Percentiles rank a stretch among this genome's conserved stretches.
Conservation (phyloP, 306 rosid genomes). For the Begonia fuchsioides region DNA sequence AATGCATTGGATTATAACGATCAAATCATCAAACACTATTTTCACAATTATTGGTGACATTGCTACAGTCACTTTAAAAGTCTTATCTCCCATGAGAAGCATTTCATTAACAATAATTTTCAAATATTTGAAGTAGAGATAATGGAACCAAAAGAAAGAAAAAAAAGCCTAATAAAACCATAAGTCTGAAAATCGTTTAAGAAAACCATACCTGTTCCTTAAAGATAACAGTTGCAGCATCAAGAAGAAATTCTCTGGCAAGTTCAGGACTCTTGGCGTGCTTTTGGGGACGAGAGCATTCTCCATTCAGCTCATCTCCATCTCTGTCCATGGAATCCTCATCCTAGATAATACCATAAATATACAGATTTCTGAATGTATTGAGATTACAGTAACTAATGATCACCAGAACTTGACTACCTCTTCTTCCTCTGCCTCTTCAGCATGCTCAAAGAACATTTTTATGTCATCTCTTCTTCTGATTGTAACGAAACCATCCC, state of each 20-base stretch:
- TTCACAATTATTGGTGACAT: too few relatives aligned
- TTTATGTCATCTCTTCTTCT: slow-evolving; percentile 83
- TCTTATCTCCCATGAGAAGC: too few relatives aligned
- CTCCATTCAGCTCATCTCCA: slow-evolving; percentile 89
- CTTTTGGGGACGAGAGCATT: slow-evolving; percentile 96
- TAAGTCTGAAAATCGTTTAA: slow-evolving; percentile 6
- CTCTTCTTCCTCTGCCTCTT: slow-evolving; percentile 99
- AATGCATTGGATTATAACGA: too few relatives aligned
- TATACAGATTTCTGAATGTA: too few relatives aligned
- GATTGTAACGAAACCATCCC: slow-evolving; percentile 83
- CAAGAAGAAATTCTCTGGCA: slow-evolving; percentile 92
- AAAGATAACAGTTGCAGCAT: slow-evolving; percentile 96
- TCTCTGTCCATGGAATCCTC: slow-evolving; percentile 93
- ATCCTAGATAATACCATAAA: slow-evolving; percentile 31
- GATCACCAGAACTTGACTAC: slow-evolving; percentile 23
- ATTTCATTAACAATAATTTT: too few relatives aligned
- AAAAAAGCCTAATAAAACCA: neutral
- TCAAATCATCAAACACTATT: too few relatives aligned
- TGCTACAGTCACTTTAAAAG: too few relatives aligned
- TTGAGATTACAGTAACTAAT: too few relatives aligned
- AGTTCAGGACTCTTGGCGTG: slow-evolving; percentile 99
- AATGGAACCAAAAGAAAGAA: too few relatives aligned
- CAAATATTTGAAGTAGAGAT: too few relatives aligned
- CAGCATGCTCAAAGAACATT: slow-evolving; percentile 96
- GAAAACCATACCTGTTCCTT: slow-evolving; percentile 72